phyloP scores from a whole-genome alignment of 1,284 basidiomycete genomes.

The Ceratobasidium sp. region DNA sequence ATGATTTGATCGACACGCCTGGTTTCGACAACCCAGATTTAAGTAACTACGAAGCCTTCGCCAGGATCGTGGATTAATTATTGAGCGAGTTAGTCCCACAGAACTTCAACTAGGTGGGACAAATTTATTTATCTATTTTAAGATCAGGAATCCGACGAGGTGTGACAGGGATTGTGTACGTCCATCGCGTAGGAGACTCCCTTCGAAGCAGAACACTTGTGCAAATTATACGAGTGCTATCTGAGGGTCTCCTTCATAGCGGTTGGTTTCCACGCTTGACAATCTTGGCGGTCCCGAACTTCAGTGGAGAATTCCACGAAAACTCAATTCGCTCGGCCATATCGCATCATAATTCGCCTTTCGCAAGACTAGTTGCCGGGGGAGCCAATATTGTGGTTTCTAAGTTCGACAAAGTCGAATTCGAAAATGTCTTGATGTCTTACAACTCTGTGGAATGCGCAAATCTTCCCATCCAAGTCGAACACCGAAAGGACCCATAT shows the following conservation, averaged over 20 bases:
- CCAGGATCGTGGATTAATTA: constrained; percentile 3
- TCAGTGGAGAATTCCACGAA: neutral
- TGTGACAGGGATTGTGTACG: constrained; percentile 14
- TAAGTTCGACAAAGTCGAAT: neutral
- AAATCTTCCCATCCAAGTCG: constrained; percentile 8
- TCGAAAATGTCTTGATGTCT: neutral
- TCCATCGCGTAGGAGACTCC: constrained; percentile 23
- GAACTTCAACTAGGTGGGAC: neutral
- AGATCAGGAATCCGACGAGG: neutral
- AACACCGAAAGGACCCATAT: neutral
- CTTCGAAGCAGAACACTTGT: constrained; percentile 16
- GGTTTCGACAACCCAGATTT: constrained; percentile 19
- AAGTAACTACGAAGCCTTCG: constrained; percentile 1
- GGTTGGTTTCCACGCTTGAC: neutral
- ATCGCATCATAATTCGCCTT: neutral
- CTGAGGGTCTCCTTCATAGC: constrained; percentile 1
- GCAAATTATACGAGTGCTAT: constrained; percentile 24
- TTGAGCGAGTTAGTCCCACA: constrained; percentile 5
- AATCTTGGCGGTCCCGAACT: constrained; percentile 15
- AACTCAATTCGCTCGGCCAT: neutral
- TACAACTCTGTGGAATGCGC: neutral
- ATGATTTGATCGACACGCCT: constrained; percentile 19
- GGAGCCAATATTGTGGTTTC: constrained; percentile 6
- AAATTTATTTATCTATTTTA: neutral
- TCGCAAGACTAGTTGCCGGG: neutral